Conservation (phyloP, 345 rosid genomes). For the Acer negundo region DNA sequence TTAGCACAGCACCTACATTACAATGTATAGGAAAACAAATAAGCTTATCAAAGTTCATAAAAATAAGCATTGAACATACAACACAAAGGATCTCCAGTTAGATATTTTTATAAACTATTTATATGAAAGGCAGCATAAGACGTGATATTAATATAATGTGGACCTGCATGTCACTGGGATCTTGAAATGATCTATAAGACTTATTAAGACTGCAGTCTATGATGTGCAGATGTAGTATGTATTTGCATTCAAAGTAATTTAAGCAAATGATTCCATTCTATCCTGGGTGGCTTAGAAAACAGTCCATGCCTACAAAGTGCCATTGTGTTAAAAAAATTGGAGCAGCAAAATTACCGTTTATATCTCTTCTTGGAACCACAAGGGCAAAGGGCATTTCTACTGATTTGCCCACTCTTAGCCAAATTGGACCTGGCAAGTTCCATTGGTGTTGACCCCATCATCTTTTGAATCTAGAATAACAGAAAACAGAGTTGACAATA, state of each 20-base stretch:
- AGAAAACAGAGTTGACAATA: slow-evolving; percentile 6
- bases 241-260: not conserved
- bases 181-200: not conserved
- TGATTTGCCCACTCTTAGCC: slow-evolving; percentile 91
- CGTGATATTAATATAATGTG: not conserved
- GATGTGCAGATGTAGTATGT: not conserved
- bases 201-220: not conserved
- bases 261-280: not conserved
- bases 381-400: slow-evolving; percentile 89
- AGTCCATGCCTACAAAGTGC: not conserved
- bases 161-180: not conserved
- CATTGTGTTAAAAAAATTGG: not conserved
- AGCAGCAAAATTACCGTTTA: slow-evolving; percentile 55
- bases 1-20: slow-evolving; percentile 47
- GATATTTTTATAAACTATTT: not conserved
- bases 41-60: not conserved
- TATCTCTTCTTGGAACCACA: slow-evolving; percentile 98
- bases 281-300: not conserved
- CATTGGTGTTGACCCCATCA: slow-evolving; percentile 86
- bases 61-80: not conserved
- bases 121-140: not conserved
- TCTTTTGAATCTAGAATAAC: slow-evolving; percentile 67
- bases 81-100: not conserved
- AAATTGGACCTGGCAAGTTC: slow-evolving; percentile 84
- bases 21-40: not conserved